Percentiles rank a stretch among this genome's conserved stretches.
These are phyloP conservation scores for Stellera chamaejasme DNA, from an alignment of 345 rosid genomes.

Conservation along the genomic window DNA sequence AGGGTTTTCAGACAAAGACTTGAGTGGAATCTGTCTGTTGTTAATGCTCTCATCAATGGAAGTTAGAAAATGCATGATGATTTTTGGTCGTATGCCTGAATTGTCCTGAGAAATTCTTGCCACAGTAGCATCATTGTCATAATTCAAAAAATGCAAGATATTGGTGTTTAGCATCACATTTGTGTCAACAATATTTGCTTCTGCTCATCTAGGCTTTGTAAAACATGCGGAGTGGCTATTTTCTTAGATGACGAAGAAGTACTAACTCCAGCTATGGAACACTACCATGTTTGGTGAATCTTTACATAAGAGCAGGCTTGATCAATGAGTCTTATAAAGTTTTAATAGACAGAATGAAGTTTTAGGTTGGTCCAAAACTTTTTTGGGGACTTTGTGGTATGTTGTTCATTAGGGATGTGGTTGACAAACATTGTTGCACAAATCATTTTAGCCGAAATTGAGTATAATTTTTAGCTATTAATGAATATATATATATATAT, in stretches of 20 bases:
- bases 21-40: conserved; percentile 48
- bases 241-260: conserved; percentile 41
- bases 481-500: no score
- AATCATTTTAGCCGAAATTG: conserved; percentile 77
- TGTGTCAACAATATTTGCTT: conserved; percentile 60
- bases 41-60: conserved; percentile 52
- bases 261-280: conserved; percentile 47
- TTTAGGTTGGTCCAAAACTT: conserved; percentile 72
- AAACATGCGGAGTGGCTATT: conserved; percentile 56
- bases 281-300: conserved; percentile 79
- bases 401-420: conserved; percentile 55
- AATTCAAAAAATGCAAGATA: conserved; percentile 57
- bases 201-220: conserved; percentile 60
- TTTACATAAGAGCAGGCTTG: conserved; percentile 67
- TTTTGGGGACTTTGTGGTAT: conserved; percentile 82
- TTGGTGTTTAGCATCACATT: conserved; percentile 46
- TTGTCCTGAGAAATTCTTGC: conserved; percentile 72
- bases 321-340: conserved; percentile 48
- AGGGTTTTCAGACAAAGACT: conserved; percentile 44
- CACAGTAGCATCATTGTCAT: conserved; percentile 39
- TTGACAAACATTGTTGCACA: conserved; percentile 61
- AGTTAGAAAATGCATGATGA: conserved; percentile 43
- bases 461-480: conserved; percentile 68
- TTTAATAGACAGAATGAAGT: conserved; percentile 45
- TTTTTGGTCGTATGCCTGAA: conserved; percentile 58